Conservation (phyloP, 139 green algal genomes). For the Tetradesmus lagerheimii region DNA sequence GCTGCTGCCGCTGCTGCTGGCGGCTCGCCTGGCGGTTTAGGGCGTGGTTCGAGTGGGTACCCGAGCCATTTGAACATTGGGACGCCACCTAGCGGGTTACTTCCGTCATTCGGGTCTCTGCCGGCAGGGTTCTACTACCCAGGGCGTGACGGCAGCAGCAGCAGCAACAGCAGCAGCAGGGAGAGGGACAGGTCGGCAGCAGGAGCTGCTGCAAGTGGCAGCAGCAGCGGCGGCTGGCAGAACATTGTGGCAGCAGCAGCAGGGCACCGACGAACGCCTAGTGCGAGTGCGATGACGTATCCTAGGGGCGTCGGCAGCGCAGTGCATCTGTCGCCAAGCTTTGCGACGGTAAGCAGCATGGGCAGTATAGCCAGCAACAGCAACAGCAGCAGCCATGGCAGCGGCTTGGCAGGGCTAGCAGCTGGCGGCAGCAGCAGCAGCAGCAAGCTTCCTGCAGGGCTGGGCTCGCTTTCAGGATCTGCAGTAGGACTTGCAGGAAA, state of each 20-base stretch:
- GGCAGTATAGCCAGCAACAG: conserved; percentile 7
- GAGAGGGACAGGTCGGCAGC: background rate
- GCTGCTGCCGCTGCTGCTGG: background rate
- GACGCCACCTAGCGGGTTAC: background rate
- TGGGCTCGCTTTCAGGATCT: background rate
- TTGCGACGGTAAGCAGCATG: conserved; percentile 46
- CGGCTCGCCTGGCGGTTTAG: background rate
- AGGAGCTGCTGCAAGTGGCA: background rate
- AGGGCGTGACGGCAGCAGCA: background rate
- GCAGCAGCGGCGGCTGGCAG: conserved; percentile 24
- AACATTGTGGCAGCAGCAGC: background rate
- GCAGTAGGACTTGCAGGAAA: background rate
- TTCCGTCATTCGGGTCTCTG: background rate
- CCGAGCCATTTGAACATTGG: background rate
- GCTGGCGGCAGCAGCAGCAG: background rate
- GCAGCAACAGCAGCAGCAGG: background rate
- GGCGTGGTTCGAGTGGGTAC: background rate
- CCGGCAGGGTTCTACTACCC: background rate
- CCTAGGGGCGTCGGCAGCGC: background rate
- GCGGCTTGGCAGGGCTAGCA: background rate
- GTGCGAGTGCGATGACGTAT: background rate
- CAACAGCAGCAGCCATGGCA: conserved; percentile 2
- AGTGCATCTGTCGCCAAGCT: background rate
- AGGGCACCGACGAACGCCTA: background rate
- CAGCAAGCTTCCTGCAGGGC: background rate